Base-by-base conservation (phyloP, 1,139 yeast genomes). In the Debaryomyces coudertii region DNA sequence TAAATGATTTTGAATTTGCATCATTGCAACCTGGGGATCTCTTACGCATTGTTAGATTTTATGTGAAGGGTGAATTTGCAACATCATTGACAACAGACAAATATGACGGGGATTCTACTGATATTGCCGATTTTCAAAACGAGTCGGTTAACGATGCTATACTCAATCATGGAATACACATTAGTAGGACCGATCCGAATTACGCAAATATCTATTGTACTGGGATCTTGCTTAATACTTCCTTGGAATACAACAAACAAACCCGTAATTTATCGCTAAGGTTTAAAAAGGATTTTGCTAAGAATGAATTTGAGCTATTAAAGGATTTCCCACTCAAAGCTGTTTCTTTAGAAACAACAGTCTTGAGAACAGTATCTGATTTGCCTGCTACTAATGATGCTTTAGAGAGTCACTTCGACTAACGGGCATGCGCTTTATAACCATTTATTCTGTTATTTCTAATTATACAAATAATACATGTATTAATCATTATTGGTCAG, bases 21-120 rank as follows among this genome's bases (percentile, higher is more conserved):
- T 48, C 51, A 8, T 56, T 72, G 31, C 61, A 66, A 41, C 58
- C 63, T 5, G 77, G 77, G 1, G 76, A 71, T 51, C 55, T 71
- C 24, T 47, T 72, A 3, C 49, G 72, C 36, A 53, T 71, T 8
- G 57, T 69, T 18, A 58, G 57, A 44, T 68, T 72, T 44, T 65
- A 53, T 45, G 42, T 65, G 27, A 53, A 48, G 36, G 56, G 54
- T n/a, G 43, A 43, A 16, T 42, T 48, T 35, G 47, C 46, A n/a
- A 27, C 18, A 24, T 6, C 25, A 2, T 18, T 12, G 8, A 11
- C 28, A 9, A 28, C n/a, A 16, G 14, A 7, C 11, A 14, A 14
- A 16, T 8, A 20, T 11, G 34, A 20, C 6, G 33, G 12, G 7
- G 33, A 28, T 25, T 25, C 40, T 14, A 20, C 12, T 18, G 41